These are phyloP conservation scores for Metarhizium guizhouense DNA, from an alignment of 2,329 filamentous ascomycete genomes.

Conservation along the genomic window DNA sequence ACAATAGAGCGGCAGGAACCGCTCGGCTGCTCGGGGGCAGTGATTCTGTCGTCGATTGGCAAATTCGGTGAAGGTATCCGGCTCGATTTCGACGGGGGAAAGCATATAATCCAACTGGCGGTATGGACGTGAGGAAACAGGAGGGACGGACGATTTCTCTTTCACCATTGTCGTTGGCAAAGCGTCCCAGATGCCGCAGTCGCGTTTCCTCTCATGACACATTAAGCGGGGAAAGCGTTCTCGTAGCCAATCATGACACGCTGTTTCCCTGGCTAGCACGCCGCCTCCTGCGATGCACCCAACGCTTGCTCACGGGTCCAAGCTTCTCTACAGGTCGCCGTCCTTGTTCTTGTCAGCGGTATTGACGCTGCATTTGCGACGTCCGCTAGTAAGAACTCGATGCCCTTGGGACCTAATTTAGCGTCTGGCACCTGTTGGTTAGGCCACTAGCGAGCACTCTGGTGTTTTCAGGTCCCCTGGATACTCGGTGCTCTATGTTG, in stretches of 20 bases:
- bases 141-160: conserved; percentile 1
- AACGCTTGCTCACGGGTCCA: conserved; percentile 11
- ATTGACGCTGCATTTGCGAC: background rate
- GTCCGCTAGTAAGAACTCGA: background rate
- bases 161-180: conserved; percentile 9
- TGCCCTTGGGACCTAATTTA: background rate
- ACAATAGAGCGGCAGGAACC: conserved; percentile 7
- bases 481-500: background rate
- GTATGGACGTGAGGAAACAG: background rate
- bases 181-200: conserved; percentile 9
- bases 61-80: background rate
- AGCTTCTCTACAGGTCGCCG: background rate
- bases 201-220: conserved; percentile 26
- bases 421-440: background rate
- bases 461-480: no score
- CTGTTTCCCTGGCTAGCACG: conserved; percentile 10
- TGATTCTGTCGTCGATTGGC: conserved; percentile 2
- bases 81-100: background rate
- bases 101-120: background rate
- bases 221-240: conserved; percentile 26
- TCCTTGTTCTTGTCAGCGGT: background rate
- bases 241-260: conserved; percentile 21
- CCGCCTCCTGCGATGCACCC: conserved; percentile 4
- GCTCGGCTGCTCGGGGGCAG: conserved; percentile 2
- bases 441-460: no score